These are phyloP conservation scores for Naganishia liquefaciens DNA, from an alignment of 1,284 basidiomycete species.

Conservation along the genomic window DNA sequence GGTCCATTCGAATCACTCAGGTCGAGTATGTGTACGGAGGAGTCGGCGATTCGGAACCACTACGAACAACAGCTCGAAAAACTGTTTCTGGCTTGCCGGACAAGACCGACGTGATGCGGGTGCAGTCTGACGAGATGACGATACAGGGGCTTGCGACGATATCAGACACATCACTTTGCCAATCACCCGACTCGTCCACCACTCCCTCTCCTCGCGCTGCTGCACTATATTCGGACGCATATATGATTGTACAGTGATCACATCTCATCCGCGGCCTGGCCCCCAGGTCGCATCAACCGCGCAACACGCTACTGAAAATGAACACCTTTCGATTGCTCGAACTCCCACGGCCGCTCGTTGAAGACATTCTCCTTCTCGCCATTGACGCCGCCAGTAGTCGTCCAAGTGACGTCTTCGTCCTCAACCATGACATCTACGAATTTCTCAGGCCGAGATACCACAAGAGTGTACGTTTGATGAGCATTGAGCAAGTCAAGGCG, in stretches of 20 bases:
- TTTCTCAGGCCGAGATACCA: conserved; percentile 11
- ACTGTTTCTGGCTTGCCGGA: no score
- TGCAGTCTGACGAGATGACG: no score
- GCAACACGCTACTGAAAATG: background rate
- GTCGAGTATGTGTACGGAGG: no score
- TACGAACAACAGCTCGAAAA: no score
- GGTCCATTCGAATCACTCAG: no score
- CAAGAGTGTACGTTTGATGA: background rate
- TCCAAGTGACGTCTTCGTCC: conserved; percentile 4
- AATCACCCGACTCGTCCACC: background rate
- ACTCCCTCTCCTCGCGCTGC: background rate
- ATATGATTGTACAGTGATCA: conserved; percentile 5
- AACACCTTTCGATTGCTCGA: conserved; percentile 12
- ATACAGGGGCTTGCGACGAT: no score
- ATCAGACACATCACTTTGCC: conserved; percentile 3
- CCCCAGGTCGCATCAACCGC: no score
- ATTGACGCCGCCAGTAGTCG: background rate
- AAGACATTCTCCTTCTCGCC: conserved; percentile 23
- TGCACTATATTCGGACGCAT: background rate
- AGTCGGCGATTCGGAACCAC: no score
- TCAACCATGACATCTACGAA: conserved; percentile 15
- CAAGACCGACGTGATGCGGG: no score
- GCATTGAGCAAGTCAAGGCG: conserved; percentile 24
- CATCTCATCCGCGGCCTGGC: no score
- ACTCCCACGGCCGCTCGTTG: conserved; percentile 24